Evolutionary conservation across 2,329 filamentous ascomycete genomes (phyloP), one percentile per base, ranked within the genome.

Genomic region (Dryadomyces sulphureus): DNA sequence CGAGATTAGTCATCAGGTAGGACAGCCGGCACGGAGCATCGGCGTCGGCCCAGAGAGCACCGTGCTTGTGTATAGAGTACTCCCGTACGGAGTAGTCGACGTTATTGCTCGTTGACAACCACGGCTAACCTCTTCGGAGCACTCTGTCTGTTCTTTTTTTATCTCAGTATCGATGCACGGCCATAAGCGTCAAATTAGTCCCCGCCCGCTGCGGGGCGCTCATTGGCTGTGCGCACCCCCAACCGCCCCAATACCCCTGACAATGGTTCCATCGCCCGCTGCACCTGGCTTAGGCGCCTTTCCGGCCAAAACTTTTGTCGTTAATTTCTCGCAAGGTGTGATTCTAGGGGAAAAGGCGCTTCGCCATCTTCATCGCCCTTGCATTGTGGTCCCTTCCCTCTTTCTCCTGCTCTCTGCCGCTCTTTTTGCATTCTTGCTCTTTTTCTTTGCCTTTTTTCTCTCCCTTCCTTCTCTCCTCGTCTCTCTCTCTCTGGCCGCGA

Each of bases 381-480:
- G 14, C 19, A n/a, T 12, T 16, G 41, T 41, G 39, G 38, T 38
- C 20, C 4, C 32, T 42, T 34, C 34, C 22, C 35, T 22, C 48
- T 45, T 43, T 45, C 41, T 45, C 34, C 36, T 40, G 45, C 38
- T 22, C 25, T 20, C 17, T 14, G 14, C 41, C 34, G 38, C 7
- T 24, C 17, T 32, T 41, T 30, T 22, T 24, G 30, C 36, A 20
- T 19, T 38, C 25, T 22, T 34, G 20, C 38, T 30, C 20, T 17
- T 47, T 38, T 32, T 38, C 25, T 17, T 38, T 36, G 30, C 21
- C 34, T 43, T n/a, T 21, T 24, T 5, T 30, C 36, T 43, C 19
- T 41, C 17, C n/a, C 12, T n/a, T n/a, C n/a, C n/a, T n/a, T n/a
- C n/a, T n/a, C n/a, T n/a, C n/a, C n/a, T n/a, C n/a, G n/a, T n/a